phyloP scores from a whole-genome alignment of 208 protist genomes.

The Trypanosoma scelopori region DNA sequence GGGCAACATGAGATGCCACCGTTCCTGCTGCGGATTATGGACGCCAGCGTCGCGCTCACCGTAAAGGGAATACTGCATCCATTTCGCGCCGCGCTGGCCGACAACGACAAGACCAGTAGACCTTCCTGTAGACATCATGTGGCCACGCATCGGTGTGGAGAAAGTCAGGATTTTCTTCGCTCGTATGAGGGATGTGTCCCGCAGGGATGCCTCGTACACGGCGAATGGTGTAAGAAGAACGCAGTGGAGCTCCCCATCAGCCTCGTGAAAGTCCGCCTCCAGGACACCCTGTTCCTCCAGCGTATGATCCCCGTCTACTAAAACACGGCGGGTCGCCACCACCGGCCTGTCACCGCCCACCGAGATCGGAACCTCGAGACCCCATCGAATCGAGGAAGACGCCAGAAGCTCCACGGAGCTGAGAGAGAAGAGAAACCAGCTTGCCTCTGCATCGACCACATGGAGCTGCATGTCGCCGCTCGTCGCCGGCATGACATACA shows the following conservation, averaged over 20 bases:
- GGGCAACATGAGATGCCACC: slow-evolving; percentile 27
- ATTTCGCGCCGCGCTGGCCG: slow-evolving; percentile 43
- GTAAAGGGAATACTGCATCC: slow-evolving; percentile 47
- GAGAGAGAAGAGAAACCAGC: slow-evolving; percentile 62
- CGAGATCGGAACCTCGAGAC: neutral
- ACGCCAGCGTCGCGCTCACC: slow-evolving; percentile 2
- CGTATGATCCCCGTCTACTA: neutral
- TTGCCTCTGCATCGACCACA: slow-evolving; percentile 73
- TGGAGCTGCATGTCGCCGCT: slow-evolving; percentile 37
- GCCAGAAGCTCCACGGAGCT: slow-evolving; percentile 36
- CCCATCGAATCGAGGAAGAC: slow-evolving; percentile 36
- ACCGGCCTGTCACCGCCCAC: slow-evolving; percentile 23
- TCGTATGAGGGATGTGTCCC: slow-evolving; percentile 5
- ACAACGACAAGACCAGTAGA: slow-evolving; percentile 66
- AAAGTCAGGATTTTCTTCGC: slow-evolving; percentile 49
- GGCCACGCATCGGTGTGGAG: slow-evolving; percentile 18
- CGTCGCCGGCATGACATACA: slow-evolving; percentile 34
- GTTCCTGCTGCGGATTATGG: neutral
- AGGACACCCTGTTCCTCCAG: slow-evolving; percentile 14
- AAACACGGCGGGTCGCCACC: slow-evolving; percentile 4
- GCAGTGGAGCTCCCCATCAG: slow-evolving; percentile 49
- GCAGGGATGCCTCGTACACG: slow-evolving; percentile 52
- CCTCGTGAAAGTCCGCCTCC: slow-evolving; percentile 31
- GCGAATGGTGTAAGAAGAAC: slow-evolving; percentile 54
- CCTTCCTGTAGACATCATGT: slow-evolving; percentile 44